These are phyloP conservation scores for Articulospora tetracladia DNA, from an alignment of 495 filamentous ascomycete genomes.

Conservation along the genomic window DNA sequence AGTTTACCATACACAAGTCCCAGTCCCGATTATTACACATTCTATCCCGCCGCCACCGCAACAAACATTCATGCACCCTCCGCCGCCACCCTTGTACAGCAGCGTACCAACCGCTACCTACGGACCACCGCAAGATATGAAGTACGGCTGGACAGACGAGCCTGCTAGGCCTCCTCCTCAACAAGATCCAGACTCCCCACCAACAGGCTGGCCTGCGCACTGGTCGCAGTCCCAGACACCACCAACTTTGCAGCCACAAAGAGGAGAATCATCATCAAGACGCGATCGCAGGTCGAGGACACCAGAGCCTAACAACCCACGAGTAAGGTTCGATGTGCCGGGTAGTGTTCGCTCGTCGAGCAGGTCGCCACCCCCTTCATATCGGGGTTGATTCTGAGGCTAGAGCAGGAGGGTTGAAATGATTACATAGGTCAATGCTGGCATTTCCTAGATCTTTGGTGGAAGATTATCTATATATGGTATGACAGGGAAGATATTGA, in stretches of 20 bases:
- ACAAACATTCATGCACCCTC: background rate
- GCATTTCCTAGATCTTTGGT: background rate
- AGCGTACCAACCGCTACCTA: slow-evolving; percentile 1
- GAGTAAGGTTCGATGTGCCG: slow-evolving; percentile 16
- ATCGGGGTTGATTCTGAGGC: slow-evolving; percentile 4
- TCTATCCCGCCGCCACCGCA: background rate
- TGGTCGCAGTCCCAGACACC: slow-evolving; percentile 18
- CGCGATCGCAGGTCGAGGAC: background rate
- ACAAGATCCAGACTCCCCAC: slow-evolving; percentile 7
- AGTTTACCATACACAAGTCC: background rate
- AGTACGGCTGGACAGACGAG: slow-evolving; percentile 21
- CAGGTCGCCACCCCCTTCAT: slow-evolving; percentile 10
- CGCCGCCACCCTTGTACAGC: background rate
- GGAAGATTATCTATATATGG: background rate
- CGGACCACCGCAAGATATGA: slow-evolving; percentile 15
- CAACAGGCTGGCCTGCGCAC: slow-evolving; percentile 22
- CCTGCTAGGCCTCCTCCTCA: background rate
- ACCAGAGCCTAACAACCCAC: slow-evolving; percentile 4
- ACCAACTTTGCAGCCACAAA: slow-evolving; percentile 1
- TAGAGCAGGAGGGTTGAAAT: background rate
- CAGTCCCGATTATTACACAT: background rate
- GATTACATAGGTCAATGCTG: slow-evolving; percentile 2
- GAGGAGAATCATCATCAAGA: background rate
- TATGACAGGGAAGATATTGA: too few relatives aligned
- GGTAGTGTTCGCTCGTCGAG: background rate